phyloP scores from a whole-genome alignment of 2,329 filamentous ascomycete species.

The Massarina eburnea region DNA sequence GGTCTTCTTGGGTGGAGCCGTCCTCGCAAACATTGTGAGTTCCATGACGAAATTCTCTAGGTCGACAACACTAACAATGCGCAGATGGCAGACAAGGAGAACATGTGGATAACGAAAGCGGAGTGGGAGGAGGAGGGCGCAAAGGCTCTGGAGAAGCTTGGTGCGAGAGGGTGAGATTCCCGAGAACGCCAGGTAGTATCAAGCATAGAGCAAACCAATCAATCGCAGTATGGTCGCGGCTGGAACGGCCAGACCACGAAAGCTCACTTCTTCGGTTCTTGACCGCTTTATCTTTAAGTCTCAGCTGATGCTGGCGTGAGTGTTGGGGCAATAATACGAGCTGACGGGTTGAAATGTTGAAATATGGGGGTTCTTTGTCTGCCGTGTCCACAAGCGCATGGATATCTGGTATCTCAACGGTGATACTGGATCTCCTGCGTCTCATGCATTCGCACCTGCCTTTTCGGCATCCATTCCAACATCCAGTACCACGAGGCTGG shows the following conservation, averaged over 20 bases:
- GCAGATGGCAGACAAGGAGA: conserved; percentile 94
- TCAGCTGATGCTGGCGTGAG: conserved; percentile 1
- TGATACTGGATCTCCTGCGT: neutral
- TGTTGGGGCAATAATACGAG: too few species aligned
- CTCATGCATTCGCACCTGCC: conserved; percentile 8
- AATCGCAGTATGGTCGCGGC: conserved; percentile 8
- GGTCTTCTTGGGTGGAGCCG: conserved; percentile 98
- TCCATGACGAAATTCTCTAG: neutral
- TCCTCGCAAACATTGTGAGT: conserved; percentile 85
- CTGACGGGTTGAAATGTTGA: neutral
- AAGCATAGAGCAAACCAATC: conserved; percentile 9
- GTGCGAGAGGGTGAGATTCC: conserved; percentile 66
- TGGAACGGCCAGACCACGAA: neutral
- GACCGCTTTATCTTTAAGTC: neutral
- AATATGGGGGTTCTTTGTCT: neutral
- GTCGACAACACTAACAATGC: conserved; percentile 14
- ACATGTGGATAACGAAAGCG: conserved; percentile 97
- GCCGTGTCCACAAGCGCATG: conserved; percentile 2
- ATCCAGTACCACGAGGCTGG: conserved; percentile 4
- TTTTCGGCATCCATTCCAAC: conserved; percentile 9
- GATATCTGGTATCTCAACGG: too few species aligned
- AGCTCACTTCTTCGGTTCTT: neutral
- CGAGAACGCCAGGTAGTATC: conserved; percentile 10
- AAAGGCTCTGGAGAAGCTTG: conserved; percentile 85
- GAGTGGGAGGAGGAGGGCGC: conserved; percentile 96